Conservation (phyloP, 1,284 basidiomycete genomes). For the Ganoderma lingzhi region DNA sequence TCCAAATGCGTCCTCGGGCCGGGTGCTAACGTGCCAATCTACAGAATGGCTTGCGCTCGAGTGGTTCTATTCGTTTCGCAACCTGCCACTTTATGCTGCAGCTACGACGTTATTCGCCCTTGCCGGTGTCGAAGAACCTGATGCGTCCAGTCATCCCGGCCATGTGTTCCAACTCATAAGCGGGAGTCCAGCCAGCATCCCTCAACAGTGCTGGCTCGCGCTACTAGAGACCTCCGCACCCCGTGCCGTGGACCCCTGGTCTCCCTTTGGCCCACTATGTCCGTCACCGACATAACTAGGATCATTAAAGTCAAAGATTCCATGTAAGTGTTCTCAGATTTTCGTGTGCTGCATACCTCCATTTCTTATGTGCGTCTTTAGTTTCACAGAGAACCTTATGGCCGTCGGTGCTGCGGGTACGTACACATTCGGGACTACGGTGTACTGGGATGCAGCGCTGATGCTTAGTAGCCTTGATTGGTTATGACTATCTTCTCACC, state of each 20-base stretch:
- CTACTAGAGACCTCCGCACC: background rate
- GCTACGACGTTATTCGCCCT: background rate
- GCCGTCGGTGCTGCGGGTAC: background rate
- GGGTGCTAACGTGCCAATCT: background rate
- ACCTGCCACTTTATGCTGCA: background rate
- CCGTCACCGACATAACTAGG: background rate
- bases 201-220: background rate
- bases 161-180: background rate
- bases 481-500: conserved; percentile 18
- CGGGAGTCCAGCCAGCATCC: background rate
- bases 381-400: background rate
- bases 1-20: background rate
- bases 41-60: background rate
- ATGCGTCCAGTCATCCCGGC: background rate
- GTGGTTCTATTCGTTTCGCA: background rate
- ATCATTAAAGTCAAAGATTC: background rate
- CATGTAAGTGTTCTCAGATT: background rate
- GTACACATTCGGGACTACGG: background rate
- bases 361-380: no score
- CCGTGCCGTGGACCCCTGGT: no score
- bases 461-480: conserved; percentile 5
- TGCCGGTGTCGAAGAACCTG: background rate
- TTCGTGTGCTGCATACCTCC: background rate
- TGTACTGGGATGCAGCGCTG: background rate
- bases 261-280: background rate